Conservation (phyloP, 345 rosid genomes). For the Populus deltoides region DNA sequence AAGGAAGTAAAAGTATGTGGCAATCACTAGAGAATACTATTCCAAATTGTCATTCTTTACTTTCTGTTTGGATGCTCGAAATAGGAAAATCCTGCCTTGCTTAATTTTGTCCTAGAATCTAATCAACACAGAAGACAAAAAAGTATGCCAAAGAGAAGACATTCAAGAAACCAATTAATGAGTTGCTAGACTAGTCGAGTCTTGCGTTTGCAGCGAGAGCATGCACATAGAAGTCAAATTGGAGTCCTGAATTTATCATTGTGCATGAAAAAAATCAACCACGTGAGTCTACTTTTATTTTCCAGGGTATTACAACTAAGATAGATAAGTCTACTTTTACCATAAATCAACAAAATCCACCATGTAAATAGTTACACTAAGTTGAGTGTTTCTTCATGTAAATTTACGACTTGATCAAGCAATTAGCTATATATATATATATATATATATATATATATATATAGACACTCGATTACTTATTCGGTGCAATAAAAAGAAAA, state of each 20-base stretch:
- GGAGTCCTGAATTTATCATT: neutral
- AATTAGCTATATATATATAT: neutral
- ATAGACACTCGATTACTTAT: neutral
- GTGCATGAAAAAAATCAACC: neutral
- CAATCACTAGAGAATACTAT: neutral
- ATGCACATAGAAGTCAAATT: neutral
- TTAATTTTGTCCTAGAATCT: neutral
- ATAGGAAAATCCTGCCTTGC: neutral
- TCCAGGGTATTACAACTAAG: neutral
- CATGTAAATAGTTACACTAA: neutral
- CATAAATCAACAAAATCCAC: neutral
- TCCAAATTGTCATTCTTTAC: neutral
- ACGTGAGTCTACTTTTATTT: neutral
- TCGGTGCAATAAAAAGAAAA: neutral
- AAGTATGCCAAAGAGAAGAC: neutral
- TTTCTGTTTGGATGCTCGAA: neutral
- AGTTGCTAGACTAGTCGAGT: neutral
- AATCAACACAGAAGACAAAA: neutral
- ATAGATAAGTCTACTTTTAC: neutral
- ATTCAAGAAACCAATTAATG: neutral
- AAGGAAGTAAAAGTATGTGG: neutral
- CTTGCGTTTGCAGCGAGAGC: neutral
- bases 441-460: too few relatives aligned
- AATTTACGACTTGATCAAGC: neutral
- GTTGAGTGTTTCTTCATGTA: neutral